These are phyloP conservation scores for Paulownia fortunei DNA, from an alignment of 257 asterid species.

Conservation along the genomic window DNA sequence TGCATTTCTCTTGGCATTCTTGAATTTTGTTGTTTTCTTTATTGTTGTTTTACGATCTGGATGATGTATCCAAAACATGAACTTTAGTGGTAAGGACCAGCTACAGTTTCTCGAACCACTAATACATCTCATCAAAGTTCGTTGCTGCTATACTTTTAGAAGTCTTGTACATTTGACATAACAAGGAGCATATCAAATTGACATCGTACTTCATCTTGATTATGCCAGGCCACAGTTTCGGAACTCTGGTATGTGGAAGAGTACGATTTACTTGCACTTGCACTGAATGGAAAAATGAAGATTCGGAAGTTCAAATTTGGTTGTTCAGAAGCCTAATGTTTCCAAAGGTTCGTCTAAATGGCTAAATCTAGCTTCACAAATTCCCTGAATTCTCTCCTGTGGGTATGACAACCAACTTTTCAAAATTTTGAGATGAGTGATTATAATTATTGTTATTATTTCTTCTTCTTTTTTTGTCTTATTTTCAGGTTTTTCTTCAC, in stretches of 20 bases:
- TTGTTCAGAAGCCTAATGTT: conserved; percentile 47
- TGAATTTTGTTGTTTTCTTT: too few species aligned
- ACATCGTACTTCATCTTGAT: neutral
- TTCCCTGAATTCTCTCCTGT: neutral
- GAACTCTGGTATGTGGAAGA: conserved; percentile 99
- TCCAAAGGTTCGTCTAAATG: conserved; percentile 2
- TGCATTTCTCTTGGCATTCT: neutral
- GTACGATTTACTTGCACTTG: conserved; percentile 83
- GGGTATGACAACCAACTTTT: neutral
- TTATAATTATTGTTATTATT: too few species aligned
- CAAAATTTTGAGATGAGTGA: too few species aligned
- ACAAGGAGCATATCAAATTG: neutral
- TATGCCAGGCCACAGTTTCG: conserved; percentile 66
- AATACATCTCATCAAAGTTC: neutral
- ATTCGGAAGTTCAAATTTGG: conserved; percentile 56
- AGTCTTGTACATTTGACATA: neutral
- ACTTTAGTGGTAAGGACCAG: neutral
- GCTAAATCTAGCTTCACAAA: neutral
- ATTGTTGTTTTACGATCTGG: too few species aligned
- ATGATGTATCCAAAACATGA: neutral
- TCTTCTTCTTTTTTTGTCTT: neutral
- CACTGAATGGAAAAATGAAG: conserved; percentile 81
- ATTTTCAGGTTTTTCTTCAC: neutral
- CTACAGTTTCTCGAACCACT: neutral
- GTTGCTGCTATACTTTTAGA: neutral